A percentile compares a stretch with the other conserved stretches of the same genome.
These are phyloP conservation scores for Naganishia vaughanmartiniae DNA, from an alignment of 768 basidiomycete genomes.

Conservation along the genomic window DNA sequence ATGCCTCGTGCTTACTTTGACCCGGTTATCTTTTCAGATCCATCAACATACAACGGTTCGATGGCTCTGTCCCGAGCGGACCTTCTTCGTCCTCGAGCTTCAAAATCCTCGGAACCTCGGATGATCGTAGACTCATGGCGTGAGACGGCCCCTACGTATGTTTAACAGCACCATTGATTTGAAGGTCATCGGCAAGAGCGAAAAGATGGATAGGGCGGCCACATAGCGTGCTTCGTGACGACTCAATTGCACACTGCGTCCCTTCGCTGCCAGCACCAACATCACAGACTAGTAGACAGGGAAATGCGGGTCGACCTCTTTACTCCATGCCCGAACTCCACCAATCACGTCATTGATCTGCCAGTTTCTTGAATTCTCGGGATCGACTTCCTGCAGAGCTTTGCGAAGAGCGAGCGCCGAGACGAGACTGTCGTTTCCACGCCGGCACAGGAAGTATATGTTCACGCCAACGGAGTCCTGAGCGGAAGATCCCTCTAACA, in stretches of 20 bases:
- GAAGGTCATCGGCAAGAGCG: too few species aligned
- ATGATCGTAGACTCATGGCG: too few species aligned
- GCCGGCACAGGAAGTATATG: slow-evolving; percentile 70
- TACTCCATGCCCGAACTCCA: slow-evolving; percentile 76
- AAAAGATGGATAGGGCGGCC: too few species aligned
- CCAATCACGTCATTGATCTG: slow-evolving; percentile 63
- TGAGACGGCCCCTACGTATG: too few species aligned
- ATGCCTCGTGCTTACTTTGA: too few species aligned
- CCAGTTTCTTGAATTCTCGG: slow-evolving; percentile 13
- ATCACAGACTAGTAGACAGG: slow-evolving; percentile 68
- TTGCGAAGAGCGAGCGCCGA: slow-evolving; percentile 65
- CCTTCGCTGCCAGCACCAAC: background rate
- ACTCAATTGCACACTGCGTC: background rate
- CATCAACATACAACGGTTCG: too few species aligned
- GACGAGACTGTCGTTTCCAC: slow-evolving; percentile 90
- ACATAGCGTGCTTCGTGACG: background rate
- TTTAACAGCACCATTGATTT: too few species aligned
- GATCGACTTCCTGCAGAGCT: slow-evolving; percentile 44
- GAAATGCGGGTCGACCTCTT: slow-evolving; percentile 68
- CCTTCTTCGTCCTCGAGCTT: too few species aligned
- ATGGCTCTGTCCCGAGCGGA: too few species aligned
- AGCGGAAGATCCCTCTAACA: background rate
- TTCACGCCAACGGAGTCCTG: slow-evolving; percentile 26
- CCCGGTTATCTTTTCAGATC: too few species aligned
- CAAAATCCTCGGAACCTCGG: too few species aligned